Conservation (phyloP, 2,329 filamentous ascomycete species). For the Arthrobotrys conoides region DNA sequence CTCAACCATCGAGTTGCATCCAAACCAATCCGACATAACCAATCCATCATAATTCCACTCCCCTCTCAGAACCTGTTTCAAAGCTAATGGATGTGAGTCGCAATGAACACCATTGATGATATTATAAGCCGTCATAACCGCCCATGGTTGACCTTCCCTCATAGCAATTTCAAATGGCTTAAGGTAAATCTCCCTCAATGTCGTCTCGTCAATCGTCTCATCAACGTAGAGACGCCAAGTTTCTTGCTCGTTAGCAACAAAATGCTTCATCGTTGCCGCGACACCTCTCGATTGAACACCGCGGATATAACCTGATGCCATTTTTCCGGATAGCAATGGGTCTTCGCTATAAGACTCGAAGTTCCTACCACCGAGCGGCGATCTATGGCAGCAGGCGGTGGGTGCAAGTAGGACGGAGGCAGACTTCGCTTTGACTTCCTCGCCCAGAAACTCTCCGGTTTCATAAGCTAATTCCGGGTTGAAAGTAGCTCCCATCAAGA, state of each 20-base stretch:
- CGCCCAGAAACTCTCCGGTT: slow-evolving; percentile 63
- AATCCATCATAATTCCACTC: slow-evolving; percentile 66
- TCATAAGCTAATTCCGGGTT: slow-evolving; percentile 63
- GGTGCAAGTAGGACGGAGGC: slow-evolving; percentile 75
- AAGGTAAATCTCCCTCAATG: slow-evolving; percentile 79
- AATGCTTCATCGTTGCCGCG: slow-evolving; percentile 82
- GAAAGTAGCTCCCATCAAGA: slow-evolving; percentile 65
- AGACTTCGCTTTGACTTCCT: slow-evolving; percentile 64
- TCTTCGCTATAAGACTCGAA: slow-evolving; percentile 88
- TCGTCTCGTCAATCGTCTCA: slow-evolving; percentile 75
- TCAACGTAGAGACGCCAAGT: slow-evolving; percentile 77
- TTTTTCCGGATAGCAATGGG: slow-evolving; percentile 77
- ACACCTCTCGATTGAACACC: slow-evolving; percentile 78
- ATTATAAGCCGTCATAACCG: slow-evolving; percentile 79
- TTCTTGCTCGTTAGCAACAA: slow-evolving; percentile 80
- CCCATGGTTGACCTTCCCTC: slow-evolving; percentile 77
- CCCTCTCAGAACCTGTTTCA: slow-evolving; percentile 64
- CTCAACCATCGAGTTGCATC: slow-evolving; percentile 72
- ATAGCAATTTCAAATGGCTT: slow-evolving; percentile 81
- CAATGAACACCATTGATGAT: slow-evolving; percentile 74
- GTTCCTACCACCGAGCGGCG: slow-evolving; percentile 85
- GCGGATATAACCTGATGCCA: slow-evolving; percentile 74
- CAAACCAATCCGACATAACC: slow-evolving; percentile 67
- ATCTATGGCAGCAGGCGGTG: slow-evolving; percentile 81
- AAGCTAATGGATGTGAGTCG: slow-evolving; percentile 66